Conservation (phyloP, 2,329 filamentous ascomycete species). For the Fusarium sp. region DNA sequence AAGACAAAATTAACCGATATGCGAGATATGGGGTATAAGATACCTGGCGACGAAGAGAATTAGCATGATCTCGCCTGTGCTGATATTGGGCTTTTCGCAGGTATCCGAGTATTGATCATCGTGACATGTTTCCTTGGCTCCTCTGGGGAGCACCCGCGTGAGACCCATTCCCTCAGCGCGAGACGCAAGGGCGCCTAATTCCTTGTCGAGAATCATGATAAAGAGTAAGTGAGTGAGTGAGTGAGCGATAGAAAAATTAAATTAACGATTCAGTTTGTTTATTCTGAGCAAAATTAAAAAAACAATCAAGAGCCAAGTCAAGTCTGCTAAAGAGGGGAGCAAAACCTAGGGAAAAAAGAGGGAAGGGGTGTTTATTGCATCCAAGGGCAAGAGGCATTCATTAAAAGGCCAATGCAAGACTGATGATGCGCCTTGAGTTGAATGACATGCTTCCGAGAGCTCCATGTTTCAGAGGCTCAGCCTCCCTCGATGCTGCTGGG, state of each 20-base stretch:
- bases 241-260: conserved; percentile 5
- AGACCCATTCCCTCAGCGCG: conserved; percentile 14
- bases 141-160: conserved; percentile 33
- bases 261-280: conserved; percentile 4
- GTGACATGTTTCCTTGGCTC: conserved; percentile 30
- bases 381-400: conserved; percentile 14
- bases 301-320: background rate
- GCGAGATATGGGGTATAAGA: background rate
- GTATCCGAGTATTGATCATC: conserved; percentile 20
- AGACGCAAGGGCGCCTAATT: conserved; percentile 8
- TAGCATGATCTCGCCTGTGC: conserved; percentile 24
- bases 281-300: background rate
- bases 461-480: conserved; percentile 39
- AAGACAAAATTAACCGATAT: background rate
- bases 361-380: background rate
- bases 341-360: conserved; percentile 1
- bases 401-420: conserved; percentile 13
- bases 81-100: conserved; percentile 36
- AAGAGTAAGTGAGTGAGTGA: background rate
- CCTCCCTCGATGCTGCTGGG: conserved; percentile 7
- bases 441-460: conserved; percentile 3
- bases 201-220: conserved; percentile 27
- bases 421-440: background rate
- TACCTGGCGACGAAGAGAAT: conserved; percentile 30
- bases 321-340: conserved; percentile 1